Evolutionary conservation across 176 grass and related monocot species (phyloP).

Genomic region (Puccinellia tenuiflora): DNA sequence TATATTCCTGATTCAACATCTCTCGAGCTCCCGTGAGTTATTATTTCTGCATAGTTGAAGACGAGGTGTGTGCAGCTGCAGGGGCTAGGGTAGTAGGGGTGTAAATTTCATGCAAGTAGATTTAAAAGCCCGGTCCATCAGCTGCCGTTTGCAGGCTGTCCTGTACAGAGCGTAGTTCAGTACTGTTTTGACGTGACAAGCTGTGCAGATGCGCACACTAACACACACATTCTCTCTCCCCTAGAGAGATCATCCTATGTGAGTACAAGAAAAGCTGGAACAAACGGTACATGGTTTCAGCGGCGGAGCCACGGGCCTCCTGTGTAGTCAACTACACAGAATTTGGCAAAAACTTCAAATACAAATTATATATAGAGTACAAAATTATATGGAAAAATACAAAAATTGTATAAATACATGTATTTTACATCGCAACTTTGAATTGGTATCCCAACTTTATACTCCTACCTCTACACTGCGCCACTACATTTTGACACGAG

Average conservation of each 20-base stretch:
- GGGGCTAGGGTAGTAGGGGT: not conserved
- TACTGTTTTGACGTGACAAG: constrained; percentile 74
- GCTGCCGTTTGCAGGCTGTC: constrained; percentile 35
- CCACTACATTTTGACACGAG: too few species aligned
- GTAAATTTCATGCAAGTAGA: constrained; percentile 37
- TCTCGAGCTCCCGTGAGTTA: not conserved
- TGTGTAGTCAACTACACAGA: too few species aligned
- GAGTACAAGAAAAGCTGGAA: constrained; percentile 28
- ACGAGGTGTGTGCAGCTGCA: not conserved
- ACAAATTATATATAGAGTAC: too few species aligned
- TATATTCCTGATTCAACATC: not conserved
- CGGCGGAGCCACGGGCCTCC: too few species aligned
- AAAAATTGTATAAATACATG: too few species aligned
- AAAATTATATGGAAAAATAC: too few species aligned
- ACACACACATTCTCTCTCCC: not conserved
- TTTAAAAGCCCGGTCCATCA: constrained; percentile 47
- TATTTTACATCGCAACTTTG: too few species aligned
- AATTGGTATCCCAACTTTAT: too few species aligned
- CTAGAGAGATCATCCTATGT: constrained; percentile 24
- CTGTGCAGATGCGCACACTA: constrained; percentile 50
- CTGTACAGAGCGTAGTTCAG: constrained; percentile 31
- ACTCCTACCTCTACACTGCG: too few species aligned
- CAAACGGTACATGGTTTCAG: not conserved
- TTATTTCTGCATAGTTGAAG: constrained; percentile 32
- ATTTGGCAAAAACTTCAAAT: too few species aligned